A percentile compares a stretch with the other conserved stretches of the same genome.
These are phyloP conservation scores for Komagataella ulmi DNA, from an alignment of 805 yeast genomes.

Conservation along the genomic window DNA sequence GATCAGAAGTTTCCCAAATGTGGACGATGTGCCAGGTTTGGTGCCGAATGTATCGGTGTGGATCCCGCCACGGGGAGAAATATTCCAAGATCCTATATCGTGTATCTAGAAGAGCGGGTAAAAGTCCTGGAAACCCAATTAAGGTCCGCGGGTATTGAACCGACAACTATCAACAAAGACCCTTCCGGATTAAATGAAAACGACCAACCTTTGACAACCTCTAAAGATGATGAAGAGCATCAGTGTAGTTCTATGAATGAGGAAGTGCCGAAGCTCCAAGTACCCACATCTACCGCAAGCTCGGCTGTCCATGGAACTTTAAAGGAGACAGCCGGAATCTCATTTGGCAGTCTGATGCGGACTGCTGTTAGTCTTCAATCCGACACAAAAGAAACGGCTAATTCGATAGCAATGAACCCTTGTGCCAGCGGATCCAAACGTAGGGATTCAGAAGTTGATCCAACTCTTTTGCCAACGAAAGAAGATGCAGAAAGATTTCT, in stretches of 20 bases:
- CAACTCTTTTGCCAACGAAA: slow-evolving; percentile 56
- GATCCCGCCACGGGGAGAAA: slow-evolving; percentile 87
- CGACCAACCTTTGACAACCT: not conserved
- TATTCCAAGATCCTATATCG: slow-evolving; percentile 68
- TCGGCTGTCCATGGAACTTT: slow-evolving; percentile 20
- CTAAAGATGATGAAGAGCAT: not conserved
- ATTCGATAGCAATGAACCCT: slow-evolving; percentile 1
- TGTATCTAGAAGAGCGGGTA: slow-evolving; percentile 56
- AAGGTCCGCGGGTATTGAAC: slow-evolving; percentile 26
- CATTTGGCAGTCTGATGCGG: slow-evolving; percentile 65
- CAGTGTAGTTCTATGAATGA: not conserved
- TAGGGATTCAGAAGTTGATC: slow-evolving; percentile 9
- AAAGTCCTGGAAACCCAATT: slow-evolving; percentile 40
- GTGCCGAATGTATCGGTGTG: slow-evolving; percentile 65
- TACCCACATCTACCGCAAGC: not conserved
- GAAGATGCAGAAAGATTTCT: slow-evolving; percentile 54
- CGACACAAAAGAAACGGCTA: not conserved
- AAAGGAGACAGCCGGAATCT: slow-evolving; percentile 45
- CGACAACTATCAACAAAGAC: slow-evolving; percentile 7
- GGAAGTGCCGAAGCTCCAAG: not conserved
- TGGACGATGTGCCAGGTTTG: slow-evolving; percentile 46
- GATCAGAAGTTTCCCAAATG: slow-evolving; percentile 60
- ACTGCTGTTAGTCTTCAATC: slow-evolving; percentile 58
- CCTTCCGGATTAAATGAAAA: not conserved
- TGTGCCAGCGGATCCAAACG: slow-evolving; percentile 2